Conservation (phyloP, 306 rosid genomes). For the Ormosia semicastrata region DNA sequence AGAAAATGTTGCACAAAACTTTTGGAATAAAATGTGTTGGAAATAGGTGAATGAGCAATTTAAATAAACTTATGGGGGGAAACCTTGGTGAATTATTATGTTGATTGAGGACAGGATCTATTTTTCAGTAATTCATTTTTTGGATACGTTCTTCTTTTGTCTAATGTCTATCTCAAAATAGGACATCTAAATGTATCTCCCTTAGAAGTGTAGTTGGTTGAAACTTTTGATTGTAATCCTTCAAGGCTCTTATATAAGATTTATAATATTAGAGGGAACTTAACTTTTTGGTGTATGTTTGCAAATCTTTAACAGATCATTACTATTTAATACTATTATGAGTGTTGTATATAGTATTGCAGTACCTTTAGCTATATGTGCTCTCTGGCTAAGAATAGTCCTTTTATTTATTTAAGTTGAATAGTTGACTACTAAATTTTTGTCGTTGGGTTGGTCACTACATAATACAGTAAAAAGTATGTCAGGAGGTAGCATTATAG, state of each 20-base stretch:
- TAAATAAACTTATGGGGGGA: background rate
- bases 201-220: background rate
- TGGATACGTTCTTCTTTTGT: background rate
- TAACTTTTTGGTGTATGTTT: background rate
- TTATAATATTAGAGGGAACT: background rate
- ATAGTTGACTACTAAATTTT: too few species aligned
- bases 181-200: background rate
- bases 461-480: too few species aligned
- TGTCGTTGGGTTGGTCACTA: too few species aligned
- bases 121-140: background rate
- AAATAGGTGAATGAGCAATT: background rate
- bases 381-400: too few species aligned
- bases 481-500: too few species aligned
- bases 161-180: conserved; percentile 4
- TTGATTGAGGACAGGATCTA: background rate
- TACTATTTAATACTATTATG: too few species aligned
- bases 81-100: background rate
- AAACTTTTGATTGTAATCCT: background rate
- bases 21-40: background rate
- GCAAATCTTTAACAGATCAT: background rate
- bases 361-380: too few species aligned
- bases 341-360: too few species aligned
- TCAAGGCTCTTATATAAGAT: background rate
- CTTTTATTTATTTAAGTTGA: too few species aligned
- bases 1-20: background rate